A percentile compares a stretch with the other conserved stretches of the same genome.
These are phyloP conservation scores for Zygosaccharomyces pseudobailii DNA, from an alignment of 1,139 yeast genomes.

Conservation along the genomic window DNA sequence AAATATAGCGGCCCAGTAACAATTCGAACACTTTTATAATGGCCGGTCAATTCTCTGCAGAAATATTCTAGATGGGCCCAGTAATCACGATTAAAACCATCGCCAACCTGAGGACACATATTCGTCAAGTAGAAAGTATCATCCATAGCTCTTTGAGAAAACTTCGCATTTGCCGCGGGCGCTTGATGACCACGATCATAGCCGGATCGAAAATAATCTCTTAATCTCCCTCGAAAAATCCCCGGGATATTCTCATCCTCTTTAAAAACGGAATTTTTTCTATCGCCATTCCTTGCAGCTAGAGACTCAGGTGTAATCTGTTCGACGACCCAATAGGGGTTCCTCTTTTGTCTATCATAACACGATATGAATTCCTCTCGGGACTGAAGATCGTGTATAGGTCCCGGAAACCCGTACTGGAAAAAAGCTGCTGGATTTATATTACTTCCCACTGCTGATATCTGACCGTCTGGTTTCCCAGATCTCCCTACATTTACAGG, in stretches of 20 bases:
- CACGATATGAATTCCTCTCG: slow-evolving; percentile 78
- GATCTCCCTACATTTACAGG: slow-evolving; percentile 8
- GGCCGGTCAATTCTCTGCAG: slow-evolving; percentile 64
- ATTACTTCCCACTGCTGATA: slow-evolving; percentile 27
- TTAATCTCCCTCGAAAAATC: slow-evolving; percentile 65
- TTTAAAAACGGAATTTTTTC: slow-evolving; percentile 74
- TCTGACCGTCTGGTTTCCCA: slow-evolving; percentile 9
- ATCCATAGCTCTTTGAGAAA: slow-evolving; percentile 84
- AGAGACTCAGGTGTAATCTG: slow-evolving; percentile 79
- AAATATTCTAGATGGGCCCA: slow-evolving; percentile 98
- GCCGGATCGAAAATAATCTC: slow-evolving; percentile 91
- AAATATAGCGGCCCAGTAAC: slow-evolving; percentile 92
- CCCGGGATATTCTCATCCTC: slow-evolving; percentile 86
- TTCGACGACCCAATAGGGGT: slow-evolving; percentile 92
- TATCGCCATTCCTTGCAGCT: slow-evolving; percentile 50
- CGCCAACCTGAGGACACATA: slow-evolving; percentile 97
- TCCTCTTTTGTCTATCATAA: slow-evolving; percentile 76
- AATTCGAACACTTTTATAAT: slow-evolving; percentile 69
- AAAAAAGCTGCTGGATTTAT: slow-evolving; percentile 71
- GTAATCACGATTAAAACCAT: slow-evolving; percentile 91
- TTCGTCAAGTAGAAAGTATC: slow-evolving; percentile 87
- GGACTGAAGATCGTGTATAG: slow-evolving; percentile 73
- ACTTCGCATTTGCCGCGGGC: slow-evolving; percentile 97
- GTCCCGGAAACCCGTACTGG: slow-evolving; percentile 92
- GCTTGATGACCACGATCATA: slow-evolving; percentile 97